Evolutionary conservation across 2,329 filamentous ascomycete genomes (phyloP).

Genomic region (Hymenoscyphus occultus): DNA sequence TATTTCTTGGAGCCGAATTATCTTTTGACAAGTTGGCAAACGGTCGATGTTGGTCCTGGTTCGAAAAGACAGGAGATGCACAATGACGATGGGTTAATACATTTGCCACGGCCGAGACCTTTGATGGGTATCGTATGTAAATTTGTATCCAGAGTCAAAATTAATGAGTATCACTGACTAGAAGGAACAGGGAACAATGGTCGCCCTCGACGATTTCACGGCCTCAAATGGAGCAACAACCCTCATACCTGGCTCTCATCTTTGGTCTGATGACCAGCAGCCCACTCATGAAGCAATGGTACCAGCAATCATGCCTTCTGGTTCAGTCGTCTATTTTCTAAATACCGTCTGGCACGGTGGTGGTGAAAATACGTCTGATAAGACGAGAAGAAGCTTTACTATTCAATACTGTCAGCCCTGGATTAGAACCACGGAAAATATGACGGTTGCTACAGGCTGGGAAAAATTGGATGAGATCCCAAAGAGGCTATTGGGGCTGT

Average conservation of each 20-base stretch:
- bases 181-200: slow-evolving; percentile 32
- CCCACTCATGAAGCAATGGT: slow-evolving; percentile 31
- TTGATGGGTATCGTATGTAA: slow-evolving; percentile 32
- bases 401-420: slow-evolving; percentile 38
- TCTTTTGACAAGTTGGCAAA: slow-evolving; percentile 39
- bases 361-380: slow-evolving; percentile 29
- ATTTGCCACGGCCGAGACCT: slow-evolving; percentile 32
- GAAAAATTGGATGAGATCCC: slow-evolving; percentile 32
- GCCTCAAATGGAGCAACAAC: slow-evolving; percentile 33
- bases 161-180: neutral
- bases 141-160: neutral
- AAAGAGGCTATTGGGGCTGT: slow-evolving; percentile 27
- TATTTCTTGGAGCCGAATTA: slow-evolving; percentile 41
- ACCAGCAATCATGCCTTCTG: slow-evolving; percentile 33
- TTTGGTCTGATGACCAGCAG: slow-evolving; percentile 33
- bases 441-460: slow-evolving; percentile 38
- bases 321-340: slow-evolving; percentile 33
- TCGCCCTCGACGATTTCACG: slow-evolving; percentile 35
- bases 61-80: slow-evolving; percentile 38
- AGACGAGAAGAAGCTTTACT: slow-evolving; percentile 28
- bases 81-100: slow-evolving; percentile 37
- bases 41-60: slow-evolving; percentile 40
- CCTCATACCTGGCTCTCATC: slow-evolving; percentile 33
- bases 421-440: slow-evolving; percentile 40
- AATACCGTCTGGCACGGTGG: slow-evolving; percentile 35